These are phyloP conservation scores for Diplogelasinospora grovesii DNA, from an alignment of 495 filamentous ascomycete genomes.

Conservation along the genomic window DNA sequence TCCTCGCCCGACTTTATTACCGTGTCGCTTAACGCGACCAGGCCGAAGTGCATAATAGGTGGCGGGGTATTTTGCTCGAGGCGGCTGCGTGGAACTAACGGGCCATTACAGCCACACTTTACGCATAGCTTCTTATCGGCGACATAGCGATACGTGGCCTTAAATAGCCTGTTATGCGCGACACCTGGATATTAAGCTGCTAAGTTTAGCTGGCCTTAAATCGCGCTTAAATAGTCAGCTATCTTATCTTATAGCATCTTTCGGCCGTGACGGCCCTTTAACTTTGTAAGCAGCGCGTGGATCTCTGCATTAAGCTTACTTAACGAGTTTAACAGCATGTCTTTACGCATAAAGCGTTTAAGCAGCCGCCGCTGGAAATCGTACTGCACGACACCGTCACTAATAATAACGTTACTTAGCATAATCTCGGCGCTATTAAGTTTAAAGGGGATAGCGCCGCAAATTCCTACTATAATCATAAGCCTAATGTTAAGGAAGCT, in stretches of 20 bases:
- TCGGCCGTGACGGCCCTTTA: no score
- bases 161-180: no score
- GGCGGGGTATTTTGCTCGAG: not conserved
- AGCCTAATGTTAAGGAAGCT: slow-evolving; percentile 24
- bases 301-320: slow-evolving; percentile 25
- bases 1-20: slow-evolving; percentile 24
- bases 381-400: slow-evolving; percentile 26
- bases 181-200: no score
- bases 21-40: slow-evolving; percentile 21
- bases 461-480: slow-evolving; percentile 25
- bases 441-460: no score
- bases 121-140: no score
- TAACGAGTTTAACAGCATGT: slow-evolving; percentile 21
- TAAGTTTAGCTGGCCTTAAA: no score
- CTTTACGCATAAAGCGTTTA: slow-evolving; percentile 25
- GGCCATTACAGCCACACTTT: not conserved
- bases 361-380: slow-evolving; percentile 29
- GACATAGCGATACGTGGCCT: no score
- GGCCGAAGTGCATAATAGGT: slow-evolving; percentile 9
- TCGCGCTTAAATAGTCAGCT: no score
- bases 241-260: no score
- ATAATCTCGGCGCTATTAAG: slow-evolving; percentile 11
- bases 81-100: not conserved
- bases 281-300: no score
- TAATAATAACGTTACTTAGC: slow-evolving; percentile 41